Evolutionary conservation across 2,329 filamentous ascomycete species (phyloP), one percentile per base, ranked within the genome.

Genomic region (Byssochlamys sp.): DNA sequence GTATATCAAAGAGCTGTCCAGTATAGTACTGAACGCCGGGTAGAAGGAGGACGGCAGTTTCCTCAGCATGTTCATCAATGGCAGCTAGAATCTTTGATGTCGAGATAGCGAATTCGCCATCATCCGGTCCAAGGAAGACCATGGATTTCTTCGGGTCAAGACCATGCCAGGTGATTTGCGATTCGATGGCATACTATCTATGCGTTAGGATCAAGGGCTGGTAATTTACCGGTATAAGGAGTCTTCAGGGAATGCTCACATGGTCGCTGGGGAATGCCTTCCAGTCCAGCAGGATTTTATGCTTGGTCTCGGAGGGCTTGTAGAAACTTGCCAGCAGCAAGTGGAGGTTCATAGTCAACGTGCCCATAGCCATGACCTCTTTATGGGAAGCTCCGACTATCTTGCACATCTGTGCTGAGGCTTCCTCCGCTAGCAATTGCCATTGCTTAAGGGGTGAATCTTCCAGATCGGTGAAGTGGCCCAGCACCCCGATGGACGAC

Each of bases 11-110:
- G 45, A 87, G 80, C 70, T 96, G 91, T 59, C 91, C 91, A 2
- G 87, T 92, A 76, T 94, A 95, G 78, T 91, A 96, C 71, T 96
- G 91, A 48, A 96, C 87, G 24, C 90, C 91, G 0, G 90, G 90
- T 0, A 96, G 81, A 4, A 95, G 81, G 2, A 96, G 75, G 3
- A 96, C 73, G 1, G 90, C 89, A 0, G 89, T 85, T 2, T 84
- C 81, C 1, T 83, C 77, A 50, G 85, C 87, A 65, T 95, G 86
- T 62, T 84, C 72, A 59, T 90, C 87, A 62, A 95, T 95, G 29
- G 82, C 77, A 1, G 81, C 79, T 10, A 92, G 77, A 54, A 95
- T 87, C 62, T 84, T 80, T 39, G 86, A 80, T 0, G 87, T 94
- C 0, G 84, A 78, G 56, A 95, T 81, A 59, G 85, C 81, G 48